Conservation (phyloP, 495 filamentous ascomycete genomes). For the Penicillium argentinense region DNA sequence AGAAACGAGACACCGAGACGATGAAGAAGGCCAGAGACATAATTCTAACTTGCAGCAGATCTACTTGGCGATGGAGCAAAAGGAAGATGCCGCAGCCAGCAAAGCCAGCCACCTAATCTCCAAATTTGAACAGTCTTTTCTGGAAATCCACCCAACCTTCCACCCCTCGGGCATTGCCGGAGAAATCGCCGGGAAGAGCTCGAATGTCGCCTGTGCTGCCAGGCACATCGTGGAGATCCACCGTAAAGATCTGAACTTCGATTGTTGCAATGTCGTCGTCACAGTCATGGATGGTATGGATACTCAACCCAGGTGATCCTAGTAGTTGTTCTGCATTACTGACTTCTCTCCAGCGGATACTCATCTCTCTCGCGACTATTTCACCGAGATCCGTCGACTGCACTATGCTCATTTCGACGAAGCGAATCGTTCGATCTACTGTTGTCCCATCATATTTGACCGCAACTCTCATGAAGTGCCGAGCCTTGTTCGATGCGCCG, state of each 20-base stretch:
- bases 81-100: constrained; percentile 50
- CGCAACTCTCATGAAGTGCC: constrained; percentile 67
- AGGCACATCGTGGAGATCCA: constrained; percentile 59
- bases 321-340: constrained; percentile 1
- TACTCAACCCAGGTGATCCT: not conserved
- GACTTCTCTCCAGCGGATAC: constrained; percentile 55
- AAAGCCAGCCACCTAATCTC: constrained; percentile 56
- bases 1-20: not conserved
- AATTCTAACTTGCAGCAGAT: constrained; percentile 40
- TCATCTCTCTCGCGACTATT: constrained; percentile 65
- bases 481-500: constrained; percentile 64
- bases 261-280: constrained; percentile 59
- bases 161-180: constrained; percentile 61
- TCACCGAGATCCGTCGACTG: constrained; percentile 58
- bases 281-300: constrained; percentile 68
- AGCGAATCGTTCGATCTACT: constrained; percentile 58
- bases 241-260: constrained; percentile 31
- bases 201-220: constrained; percentile 66
- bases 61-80: constrained; percentile 70
- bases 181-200: constrained; percentile 67
- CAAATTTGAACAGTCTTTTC: constrained; percentile 58
- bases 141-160: constrained; percentile 58
- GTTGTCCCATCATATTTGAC: constrained; percentile 70
- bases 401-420: constrained; percentile 55
- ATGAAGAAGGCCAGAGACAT: not conserved